A percentile compares a stretch with the other conserved stretches of the same genome.
phyloP scores from a whole-genome alignment of 2,329 filamentous ascomycete genomes.

The Arthrobotrys pseudoclavata region DNA sequence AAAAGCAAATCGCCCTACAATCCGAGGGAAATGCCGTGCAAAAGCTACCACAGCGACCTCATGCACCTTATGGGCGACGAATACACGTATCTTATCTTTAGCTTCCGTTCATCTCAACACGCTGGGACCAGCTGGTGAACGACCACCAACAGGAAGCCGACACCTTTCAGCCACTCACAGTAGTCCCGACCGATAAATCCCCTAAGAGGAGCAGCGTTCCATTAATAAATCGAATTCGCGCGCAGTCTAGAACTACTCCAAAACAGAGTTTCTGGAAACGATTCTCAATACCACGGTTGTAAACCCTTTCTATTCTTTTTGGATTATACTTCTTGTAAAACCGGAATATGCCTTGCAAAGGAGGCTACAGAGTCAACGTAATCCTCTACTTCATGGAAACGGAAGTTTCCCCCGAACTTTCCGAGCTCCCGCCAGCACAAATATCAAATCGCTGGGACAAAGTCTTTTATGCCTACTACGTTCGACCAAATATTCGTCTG shows the following conservation, averaged over 20 bases:
- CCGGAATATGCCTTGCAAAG: slow-evolving; percentile 1
- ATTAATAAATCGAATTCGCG: slow-evolving; percentile 1
- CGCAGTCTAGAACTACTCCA: background rate
- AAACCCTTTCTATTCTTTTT: background rate
- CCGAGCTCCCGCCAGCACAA: background rate
- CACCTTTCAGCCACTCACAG: background rate
- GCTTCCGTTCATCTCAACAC: slow-evolving; percentile 11
- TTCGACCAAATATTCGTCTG: background rate
- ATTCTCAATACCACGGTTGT: background rate
- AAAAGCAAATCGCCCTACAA: no score
- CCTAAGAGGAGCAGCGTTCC: background rate
- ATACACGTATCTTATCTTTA: slow-evolving; percentile 9
- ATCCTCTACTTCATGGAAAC: background rate
- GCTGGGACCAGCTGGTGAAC: background rate
- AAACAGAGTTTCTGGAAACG: background rate
- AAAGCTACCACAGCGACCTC: slow-evolving; percentile 3
- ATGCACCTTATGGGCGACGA: slow-evolving; percentile 6
- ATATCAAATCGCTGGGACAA: slow-evolving; percentile 1
- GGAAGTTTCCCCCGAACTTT: background rate
- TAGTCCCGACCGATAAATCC: background rate
- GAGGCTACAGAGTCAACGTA: background rate
- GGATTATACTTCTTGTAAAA: background rate
- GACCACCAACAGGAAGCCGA: background rate
- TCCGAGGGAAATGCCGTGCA: slow-evolving; percentile 5
- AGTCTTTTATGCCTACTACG: background rate